A percentile compares a stretch with the other conserved stretches of the same genome.
These are phyloP conservation scores for Royoungia palumana DNA, from an alignment of 768 basidiomycete genomes.

Conservation along the genomic window DNA sequence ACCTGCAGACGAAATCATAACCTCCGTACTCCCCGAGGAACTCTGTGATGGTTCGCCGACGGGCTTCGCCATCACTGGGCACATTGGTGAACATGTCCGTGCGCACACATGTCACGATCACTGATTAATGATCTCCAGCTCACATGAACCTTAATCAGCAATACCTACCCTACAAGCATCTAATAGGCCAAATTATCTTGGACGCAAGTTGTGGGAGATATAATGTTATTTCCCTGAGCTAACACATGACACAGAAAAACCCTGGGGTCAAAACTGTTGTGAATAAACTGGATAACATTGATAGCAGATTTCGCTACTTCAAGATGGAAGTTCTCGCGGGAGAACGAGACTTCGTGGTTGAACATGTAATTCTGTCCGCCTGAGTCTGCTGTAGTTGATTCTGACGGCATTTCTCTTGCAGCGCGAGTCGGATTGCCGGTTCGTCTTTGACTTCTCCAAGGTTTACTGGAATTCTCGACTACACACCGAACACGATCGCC, in stretches of 20 bases:
- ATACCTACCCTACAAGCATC: constrained; percentile 85
- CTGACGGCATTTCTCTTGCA: constrained; percentile 29
- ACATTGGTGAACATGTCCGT: constrained; percentile 66
- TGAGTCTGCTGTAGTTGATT: background rate
- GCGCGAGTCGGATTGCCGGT: constrained; percentile 83
- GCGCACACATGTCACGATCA: background rate
- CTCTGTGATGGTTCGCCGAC: constrained; percentile 77
- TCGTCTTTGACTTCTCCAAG: constrained; percentile 90
- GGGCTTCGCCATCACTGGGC: constrained; percentile 85
- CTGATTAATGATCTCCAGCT: constrained; percentile 43
- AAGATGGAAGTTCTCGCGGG: constrained; percentile 97
- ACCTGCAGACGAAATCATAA: constrained; percentile 74
- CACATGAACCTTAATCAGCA: constrained; percentile 89
- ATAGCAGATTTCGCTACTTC: constrained; percentile 87
- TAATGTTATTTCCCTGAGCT: background rate
- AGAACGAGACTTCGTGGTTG: constrained; percentile 79
- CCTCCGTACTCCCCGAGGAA: constrained; percentile 75
- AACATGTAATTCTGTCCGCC: constrained; percentile 59
- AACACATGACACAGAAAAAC: constrained; percentile 68
- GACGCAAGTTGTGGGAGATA: constrained; percentile 55
- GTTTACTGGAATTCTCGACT: constrained; percentile 99
- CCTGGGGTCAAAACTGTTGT: constrained; percentile 80
- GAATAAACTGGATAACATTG: constrained; percentile 88
- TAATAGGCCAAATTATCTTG: constrained; percentile 89
- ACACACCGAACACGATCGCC: constrained; percentile 84